Evolutionary conservation across 495 filamentous ascomycete genomes (phyloP).

Genomic region (Copromyces sp.): DNA sequence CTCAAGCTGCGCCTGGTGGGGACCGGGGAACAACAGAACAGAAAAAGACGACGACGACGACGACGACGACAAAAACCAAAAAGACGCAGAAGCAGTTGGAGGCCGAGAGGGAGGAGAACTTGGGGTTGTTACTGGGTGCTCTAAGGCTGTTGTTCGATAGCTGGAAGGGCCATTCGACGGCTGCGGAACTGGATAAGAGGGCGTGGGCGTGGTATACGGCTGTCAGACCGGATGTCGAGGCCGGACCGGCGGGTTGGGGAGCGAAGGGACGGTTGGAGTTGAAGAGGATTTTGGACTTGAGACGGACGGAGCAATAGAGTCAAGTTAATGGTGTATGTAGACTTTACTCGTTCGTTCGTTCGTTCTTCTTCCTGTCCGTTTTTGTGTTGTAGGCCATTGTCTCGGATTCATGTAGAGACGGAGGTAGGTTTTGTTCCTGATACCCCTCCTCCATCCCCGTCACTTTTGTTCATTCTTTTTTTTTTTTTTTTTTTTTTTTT

Average conservation of each 20-base stretch:
- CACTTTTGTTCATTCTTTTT: background rate
- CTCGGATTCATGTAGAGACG: background rate
- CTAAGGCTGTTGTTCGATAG: slow-evolving; percentile 59
- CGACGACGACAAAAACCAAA: slow-evolving; percentile 20
- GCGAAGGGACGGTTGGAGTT: slow-evolving; percentile 63
- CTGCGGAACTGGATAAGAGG: slow-evolving; percentile 56
- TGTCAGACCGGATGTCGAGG: slow-evolving; percentile 62
- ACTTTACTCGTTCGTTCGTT: too few relatives aligned
- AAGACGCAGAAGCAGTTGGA: slow-evolving; percentile 34
- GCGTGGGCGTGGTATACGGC: slow-evolving; percentile 75
- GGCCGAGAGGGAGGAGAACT: slow-evolving; percentile 53
- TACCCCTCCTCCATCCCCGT: background rate
- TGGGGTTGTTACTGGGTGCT: slow-evolving; percentile 54
- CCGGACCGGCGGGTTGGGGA: slow-evolving; percentile 68
- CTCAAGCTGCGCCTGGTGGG: background rate
- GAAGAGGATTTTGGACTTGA: slow-evolving; percentile 52
- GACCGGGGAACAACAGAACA: background rate
- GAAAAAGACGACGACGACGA: slow-evolving; percentile 34
- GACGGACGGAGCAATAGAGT: slow-evolving; percentile 11
- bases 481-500: too few relatives aligned
- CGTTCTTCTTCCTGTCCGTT: background rate
- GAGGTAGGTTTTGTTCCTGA: background rate
- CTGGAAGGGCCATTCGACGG: slow-evolving; percentile 49
- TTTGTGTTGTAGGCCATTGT: background rate
- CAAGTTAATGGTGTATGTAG: background rate